phyloP scores from a whole-genome alignment of 2,329 filamentous ascomycete species.

The Balansia obtecta region DNA sequence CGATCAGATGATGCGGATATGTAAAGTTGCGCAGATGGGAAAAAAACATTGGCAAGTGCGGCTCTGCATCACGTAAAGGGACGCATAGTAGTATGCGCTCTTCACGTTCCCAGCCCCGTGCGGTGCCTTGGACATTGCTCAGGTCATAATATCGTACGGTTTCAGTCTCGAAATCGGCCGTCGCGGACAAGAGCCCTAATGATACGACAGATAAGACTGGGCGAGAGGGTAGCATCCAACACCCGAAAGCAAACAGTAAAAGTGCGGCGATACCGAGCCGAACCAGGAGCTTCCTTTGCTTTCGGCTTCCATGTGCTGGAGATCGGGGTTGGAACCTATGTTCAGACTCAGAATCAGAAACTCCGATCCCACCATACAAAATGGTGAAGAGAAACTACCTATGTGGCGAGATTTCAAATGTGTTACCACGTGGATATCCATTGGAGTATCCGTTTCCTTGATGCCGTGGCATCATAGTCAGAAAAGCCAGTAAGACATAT shows the following conservation, averaged over 20 bases:
- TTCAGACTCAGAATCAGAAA: background rate
- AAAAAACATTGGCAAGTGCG: conserved; percentile 96
- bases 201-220: conserved; percentile 50
- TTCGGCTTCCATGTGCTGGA: conserved; percentile 56
- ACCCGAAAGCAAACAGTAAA: conserved; percentile 50
- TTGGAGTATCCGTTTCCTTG: conserved; percentile 63
- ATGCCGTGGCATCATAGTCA: conserved; percentile 78
- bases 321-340: conserved; percentile 65
- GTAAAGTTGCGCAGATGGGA: conserved; percentile 93
- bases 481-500: conserved; percentile 19
- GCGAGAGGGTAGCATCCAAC: conserved; percentile 64
- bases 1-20: conserved; percentile 92
- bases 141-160: conserved; percentile 97
- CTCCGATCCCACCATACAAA: background rate
- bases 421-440: conserved; percentile 66
- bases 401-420: conserved; percentile 81
- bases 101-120: conserved; percentile 88
- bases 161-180: conserved; percentile 68
- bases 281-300: conserved; percentile 59
- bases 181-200: conserved; percentile 55
- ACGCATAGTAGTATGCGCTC: conserved; percentile 93
- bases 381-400: conserved; percentile 41
- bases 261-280: conserved; percentile 50
- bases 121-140: conserved; percentile 79
- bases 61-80: conserved; percentile 81